phyloP scores from a whole-genome alignment of 2,329 filamentous ascomycete genomes.

The Ophiostoma ulmi region DNA sequence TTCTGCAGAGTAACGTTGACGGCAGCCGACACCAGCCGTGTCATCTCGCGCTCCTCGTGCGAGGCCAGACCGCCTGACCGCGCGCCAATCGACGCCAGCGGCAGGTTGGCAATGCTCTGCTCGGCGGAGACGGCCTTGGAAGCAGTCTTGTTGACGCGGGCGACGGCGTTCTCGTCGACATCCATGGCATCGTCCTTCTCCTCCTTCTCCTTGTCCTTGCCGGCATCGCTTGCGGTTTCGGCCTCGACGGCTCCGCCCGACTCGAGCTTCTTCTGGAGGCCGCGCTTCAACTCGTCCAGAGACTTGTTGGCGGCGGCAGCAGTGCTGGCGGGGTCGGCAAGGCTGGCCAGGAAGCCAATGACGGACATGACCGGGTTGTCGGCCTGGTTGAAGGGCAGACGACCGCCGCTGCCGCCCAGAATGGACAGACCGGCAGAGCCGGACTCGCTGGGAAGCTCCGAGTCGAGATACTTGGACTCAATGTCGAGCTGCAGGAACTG shows the following conservation, averaged over 20 bases:
- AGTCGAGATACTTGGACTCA: constrained; percentile 92
- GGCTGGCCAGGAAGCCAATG: constrained; percentile 84
- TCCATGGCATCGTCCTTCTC: constrained; percentile 63
- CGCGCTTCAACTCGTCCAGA: constrained; percentile 77
- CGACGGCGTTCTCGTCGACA: constrained; percentile 51
- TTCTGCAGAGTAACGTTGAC: constrained; percentile 95
- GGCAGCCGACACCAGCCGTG: constrained; percentile 81
- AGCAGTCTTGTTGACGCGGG: constrained; percentile 43
- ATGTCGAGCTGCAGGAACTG: constrained; percentile 96
- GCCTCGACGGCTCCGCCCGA: constrained; percentile 38
- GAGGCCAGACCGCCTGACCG: constrained; percentile 84
- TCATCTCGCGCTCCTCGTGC: constrained; percentile 95
- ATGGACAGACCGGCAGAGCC: constrained; percentile 56
- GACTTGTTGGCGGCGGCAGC: constrained; percentile 86
- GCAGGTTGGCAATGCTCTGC: constrained; percentile 61
- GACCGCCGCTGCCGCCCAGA: constrained; percentile 68
- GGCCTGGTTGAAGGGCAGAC: constrained; percentile 82
- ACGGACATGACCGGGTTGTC: constrained; percentile 98
- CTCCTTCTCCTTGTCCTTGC: constrained; percentile 54
- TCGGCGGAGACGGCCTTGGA: constrained; percentile 53
- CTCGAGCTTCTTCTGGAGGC: constrained; percentile 73
- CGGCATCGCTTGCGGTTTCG: constrained; percentile 45
- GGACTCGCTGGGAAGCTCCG: constrained; percentile 52
- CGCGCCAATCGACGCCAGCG: constrained; percentile 78
- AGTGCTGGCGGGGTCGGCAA: constrained; percentile 84